phyloP scores from a whole-genome alignment of 768 basidiomycete species.

The Lactarius trivialis region DNA sequence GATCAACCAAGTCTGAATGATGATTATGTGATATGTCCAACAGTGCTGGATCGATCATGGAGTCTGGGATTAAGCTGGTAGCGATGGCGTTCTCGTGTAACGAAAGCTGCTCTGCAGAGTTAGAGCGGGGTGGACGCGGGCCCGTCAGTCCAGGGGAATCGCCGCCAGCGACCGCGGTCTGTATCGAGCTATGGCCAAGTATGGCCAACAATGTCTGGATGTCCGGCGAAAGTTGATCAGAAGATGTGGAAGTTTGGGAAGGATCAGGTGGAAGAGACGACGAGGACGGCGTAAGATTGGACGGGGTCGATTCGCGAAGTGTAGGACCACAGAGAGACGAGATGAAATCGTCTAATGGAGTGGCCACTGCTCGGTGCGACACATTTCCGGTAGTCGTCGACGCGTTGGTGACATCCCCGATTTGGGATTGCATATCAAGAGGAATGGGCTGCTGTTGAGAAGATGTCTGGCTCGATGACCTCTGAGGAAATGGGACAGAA shows the following conservation, averaged over 20 bases:
- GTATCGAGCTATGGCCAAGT: background rate
- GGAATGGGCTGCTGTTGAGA: constrained; percentile 2
- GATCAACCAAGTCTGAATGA: constrained; percentile 3
- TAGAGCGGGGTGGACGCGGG: constrained; percentile 40
- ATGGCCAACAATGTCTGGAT: constrained; percentile 9
- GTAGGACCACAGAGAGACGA: constrained; percentile 10
- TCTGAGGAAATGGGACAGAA: background rate
- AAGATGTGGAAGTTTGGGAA: background rate
- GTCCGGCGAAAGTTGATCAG: constrained; percentile 5
- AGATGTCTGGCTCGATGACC: background rate
- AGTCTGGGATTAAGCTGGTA: constrained; percentile 5
- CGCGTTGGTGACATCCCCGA: constrained; percentile 4
- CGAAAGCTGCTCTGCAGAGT: background rate
- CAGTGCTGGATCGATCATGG: constrained; percentile 24
- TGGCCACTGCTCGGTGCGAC: constrained; percentile 8
- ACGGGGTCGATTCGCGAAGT: background rate
- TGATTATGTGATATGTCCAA: constrained; percentile 5
- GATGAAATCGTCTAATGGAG: constrained; percentile 35
- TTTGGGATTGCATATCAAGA: background rate
- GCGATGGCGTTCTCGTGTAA: background rate
- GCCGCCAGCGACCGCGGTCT: background rate
- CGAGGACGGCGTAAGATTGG: background rate
- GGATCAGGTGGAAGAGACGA: background rate
- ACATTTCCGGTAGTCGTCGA: background rate
- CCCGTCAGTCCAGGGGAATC: constrained; percentile 42